Evolutionary conservation across 495 filamentous ascomycete species (phyloP).

Genomic region (Tuber brumale): DNA sequence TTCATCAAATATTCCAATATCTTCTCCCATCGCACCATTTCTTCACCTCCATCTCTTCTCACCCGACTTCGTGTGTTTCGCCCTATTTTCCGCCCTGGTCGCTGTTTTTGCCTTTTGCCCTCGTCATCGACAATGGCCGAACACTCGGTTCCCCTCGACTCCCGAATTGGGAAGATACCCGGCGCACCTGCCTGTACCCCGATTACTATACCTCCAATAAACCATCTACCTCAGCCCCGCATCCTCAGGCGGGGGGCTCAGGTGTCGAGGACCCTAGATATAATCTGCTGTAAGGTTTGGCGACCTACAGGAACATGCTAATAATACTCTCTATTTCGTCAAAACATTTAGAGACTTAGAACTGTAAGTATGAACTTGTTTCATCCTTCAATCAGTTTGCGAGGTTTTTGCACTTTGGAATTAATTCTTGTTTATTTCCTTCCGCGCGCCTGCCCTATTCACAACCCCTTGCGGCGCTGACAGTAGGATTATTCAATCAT

Average conservation of each 20-base stretch:
- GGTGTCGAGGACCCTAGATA: slow-evolving; percentile 33
- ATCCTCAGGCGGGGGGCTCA: slow-evolving; percentile 17
- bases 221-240: neutral
- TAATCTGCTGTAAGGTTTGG: slow-evolving; percentile 78
- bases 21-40: neutral
- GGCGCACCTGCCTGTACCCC: slow-evolving; percentile 4
- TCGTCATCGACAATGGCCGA: slow-evolving; percentile 31
- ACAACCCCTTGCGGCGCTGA: slow-evolving; percentile 21
- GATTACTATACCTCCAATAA: neutral
- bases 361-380: slow-evolving; percentile 53
- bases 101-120: neutral
- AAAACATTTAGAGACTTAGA: slow-evolving; percentile 81
- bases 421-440: neutral
- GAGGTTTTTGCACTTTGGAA: neutral
- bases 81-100: neutral
- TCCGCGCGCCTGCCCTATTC: neutral
- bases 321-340: slow-evolving; percentile 81
- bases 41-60: neutral
- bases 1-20: neutral
- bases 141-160: slow-evolving; percentile 30
- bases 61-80: neutral
- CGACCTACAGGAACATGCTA: slow-evolving; percentile 77
- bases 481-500: neutral
- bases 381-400: neutral
- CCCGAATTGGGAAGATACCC: slow-evolving; percentile 34